Percentiles rank a stretch among this genome's conserved stretches.
phyloP scores from a whole-genome alignment of 2,329 filamentous ascomycete species.

The Cladosporium sp. region DNA sequence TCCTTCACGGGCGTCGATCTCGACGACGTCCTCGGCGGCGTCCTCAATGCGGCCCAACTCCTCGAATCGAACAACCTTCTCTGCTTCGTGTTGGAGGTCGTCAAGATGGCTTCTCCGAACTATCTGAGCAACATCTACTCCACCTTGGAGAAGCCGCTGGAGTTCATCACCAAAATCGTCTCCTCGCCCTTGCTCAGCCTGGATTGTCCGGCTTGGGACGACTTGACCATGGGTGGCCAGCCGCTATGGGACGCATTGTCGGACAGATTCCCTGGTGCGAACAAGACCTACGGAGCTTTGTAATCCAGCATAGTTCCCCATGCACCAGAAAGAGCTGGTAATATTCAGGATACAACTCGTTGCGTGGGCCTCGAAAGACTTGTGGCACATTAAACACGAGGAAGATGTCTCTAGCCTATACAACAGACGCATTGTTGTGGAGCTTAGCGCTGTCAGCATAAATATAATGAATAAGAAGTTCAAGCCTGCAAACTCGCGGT shows the following conservation, averaged over 20 bases:
- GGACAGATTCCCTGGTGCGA: constrained; percentile 20
- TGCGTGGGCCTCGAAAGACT: too few relatives aligned
- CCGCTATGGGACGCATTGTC: constrained; percentile 18
- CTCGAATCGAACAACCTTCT: constrained; percentile 35
- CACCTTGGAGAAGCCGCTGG: constrained; percentile 16
- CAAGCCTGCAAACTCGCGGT: too few relatives aligned
- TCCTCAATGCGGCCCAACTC: constrained; percentile 20
- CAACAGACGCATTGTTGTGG: too few relatives aligned
- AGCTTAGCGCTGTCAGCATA: too few relatives aligned
- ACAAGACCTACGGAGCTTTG: constrained; percentile 8
- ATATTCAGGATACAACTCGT: too few relatives aligned
- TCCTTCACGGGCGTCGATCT: constrained; percentile 23
- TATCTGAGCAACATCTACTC: constrained; percentile 28
- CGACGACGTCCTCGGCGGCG: constrained; percentile 25
- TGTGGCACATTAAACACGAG: too few relatives aligned
- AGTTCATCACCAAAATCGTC: constrained; percentile 15
- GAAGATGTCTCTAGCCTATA: too few relatives aligned
- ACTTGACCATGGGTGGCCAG: constrained; percentile 18
- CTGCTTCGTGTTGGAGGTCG: constrained; percentile 32
- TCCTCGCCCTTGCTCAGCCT: constrained; percentile 17
- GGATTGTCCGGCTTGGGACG: constrained; percentile 18
- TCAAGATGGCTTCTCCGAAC: constrained; percentile 34
- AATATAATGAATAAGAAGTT: too few relatives aligned
- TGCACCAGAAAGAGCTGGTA: too few relatives aligned
- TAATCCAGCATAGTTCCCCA: too few relatives aligned